Base-by-base conservation (phyloP, 345 rosid species). In the Hypericum androsaemum region DNA sequence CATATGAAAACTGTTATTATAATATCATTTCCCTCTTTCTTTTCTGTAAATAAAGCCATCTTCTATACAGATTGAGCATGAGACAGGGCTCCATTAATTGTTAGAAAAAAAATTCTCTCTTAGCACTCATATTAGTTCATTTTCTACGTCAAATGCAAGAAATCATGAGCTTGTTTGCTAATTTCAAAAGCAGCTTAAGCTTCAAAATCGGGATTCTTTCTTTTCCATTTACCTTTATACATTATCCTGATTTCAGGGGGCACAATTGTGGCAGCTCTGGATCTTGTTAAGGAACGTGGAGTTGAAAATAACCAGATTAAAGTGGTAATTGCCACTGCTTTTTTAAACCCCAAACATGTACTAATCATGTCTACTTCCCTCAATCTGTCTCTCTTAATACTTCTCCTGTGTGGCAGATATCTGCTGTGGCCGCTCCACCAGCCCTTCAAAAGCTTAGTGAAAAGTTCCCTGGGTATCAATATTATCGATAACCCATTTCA, bases 361-460 rank as follows among this genome's bases (percentile, higher is more conserved):
- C 5, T 37, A 39, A 44, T 28, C 17, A 6, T 3, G 35, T 37
- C 8, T 5, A 7, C 12, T 39, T 32, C 9, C 9, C 53, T 22
- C 4, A 22, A 5, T 12, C 11, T 41, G 14, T 52, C 22, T 22
- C 12, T 37, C 41, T 60, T 9, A 66, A 43, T n/a, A 37, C 37
- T 47, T 32, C 42, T 50, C 28, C 39, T 56, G 12, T 71, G 37
- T 53, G n/a, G 52, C 80, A 90, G 98, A 84, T 90, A 70, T 84
- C 88, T 68, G 98, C 95, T 22, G 64, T 79, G 45, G 85, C 98
- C 66, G 87, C 92, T 56, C 96, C 98, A 62, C 95, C 96, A 9
- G 95, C 96, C 63, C 89, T 90, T 40, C 71, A 82, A 39, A 87
- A 87, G 79, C 98, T 90, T 62, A 87, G 88, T 1, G 89, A 87